Evolutionary conservation across 2,329 filamentous ascomycete species (phyloP).

Genomic region (Parastagonospora nodorum): DNA sequence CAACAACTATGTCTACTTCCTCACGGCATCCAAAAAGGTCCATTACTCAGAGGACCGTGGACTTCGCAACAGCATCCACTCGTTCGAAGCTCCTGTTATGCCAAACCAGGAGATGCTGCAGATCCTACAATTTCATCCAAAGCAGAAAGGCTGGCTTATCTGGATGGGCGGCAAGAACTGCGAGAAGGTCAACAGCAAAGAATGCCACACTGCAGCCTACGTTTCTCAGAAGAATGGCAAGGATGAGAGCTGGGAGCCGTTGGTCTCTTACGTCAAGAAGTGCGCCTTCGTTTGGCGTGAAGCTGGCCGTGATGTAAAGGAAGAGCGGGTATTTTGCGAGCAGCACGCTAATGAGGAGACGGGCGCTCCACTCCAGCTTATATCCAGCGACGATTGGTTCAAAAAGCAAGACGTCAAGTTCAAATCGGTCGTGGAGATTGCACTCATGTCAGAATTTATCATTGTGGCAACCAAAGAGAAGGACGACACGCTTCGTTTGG

Average conservation of each 20-base stretch:
- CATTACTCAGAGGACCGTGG: constrained; percentile 85
- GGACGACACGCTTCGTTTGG: constrained; percentile 72
- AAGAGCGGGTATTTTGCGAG: constrained; percentile 68
- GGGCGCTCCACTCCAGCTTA: constrained; percentile 68
- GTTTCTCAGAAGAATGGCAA: constrained; percentile 77
- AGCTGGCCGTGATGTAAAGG: constrained; percentile 58
- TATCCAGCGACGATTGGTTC: constrained; percentile 82
- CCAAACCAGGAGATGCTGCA: constrained; percentile 57
- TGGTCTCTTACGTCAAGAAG: constrained; percentile 74
- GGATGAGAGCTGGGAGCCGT: constrained; percentile 68
- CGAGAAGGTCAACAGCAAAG: constrained; percentile 54
- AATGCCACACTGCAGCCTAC: constrained; percentile 76
- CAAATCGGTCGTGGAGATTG: constrained; percentile 79
- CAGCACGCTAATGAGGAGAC: constrained; percentile 67
- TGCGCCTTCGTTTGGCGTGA: constrained; percentile 84
- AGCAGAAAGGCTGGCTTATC: constrained; percentile 81
- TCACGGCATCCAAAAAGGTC: constrained; percentile 70
- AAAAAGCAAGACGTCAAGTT: constrained; percentile 67
- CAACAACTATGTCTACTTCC: constrained; percentile 85
- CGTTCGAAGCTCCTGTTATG: constrained; percentile 71
- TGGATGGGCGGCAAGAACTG: constrained; percentile 80
- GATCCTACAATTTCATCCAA: constrained; percentile 79
- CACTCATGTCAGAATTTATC: constrained; percentile 96
- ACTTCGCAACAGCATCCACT: constrained; percentile 64
- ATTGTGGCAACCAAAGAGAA: constrained; percentile 76